These are phyloP conservation scores for Penicillium polonicum DNA, from an alignment of 2,329 filamentous ascomycete genomes.

Conservation along the genomic window DNA sequence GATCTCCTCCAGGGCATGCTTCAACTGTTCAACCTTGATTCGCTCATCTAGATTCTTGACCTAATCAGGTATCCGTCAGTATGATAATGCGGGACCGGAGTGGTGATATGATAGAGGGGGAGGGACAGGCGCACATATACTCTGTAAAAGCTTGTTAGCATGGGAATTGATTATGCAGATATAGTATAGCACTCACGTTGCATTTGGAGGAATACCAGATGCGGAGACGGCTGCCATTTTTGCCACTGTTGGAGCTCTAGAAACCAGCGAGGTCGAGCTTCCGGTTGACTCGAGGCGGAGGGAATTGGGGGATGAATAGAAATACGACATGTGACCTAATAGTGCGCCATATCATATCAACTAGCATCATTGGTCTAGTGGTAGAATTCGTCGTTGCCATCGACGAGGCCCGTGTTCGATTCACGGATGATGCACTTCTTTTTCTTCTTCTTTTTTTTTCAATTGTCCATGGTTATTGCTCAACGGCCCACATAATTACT, in stretches of 20 bases:
- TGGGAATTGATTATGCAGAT: not conserved
- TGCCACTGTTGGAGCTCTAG: slow-evolving; percentile 28
- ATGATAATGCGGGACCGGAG: slow-evolving; percentile 11
- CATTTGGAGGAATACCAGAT: slow-evolving; percentile 37
- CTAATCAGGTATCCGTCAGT: slow-evolving; percentile 32
- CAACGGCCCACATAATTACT: no score
- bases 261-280: slow-evolving; percentile 20
- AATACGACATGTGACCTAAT: fast-evolving
- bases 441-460: slow-evolving; percentile 13
- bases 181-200: slow-evolving; percentile 36
- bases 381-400: slow-evolving; percentile 49
- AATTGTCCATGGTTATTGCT: no score
- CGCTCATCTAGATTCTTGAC: slow-evolving; percentile 87
- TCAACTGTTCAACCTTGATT: slow-evolving; percentile 76
- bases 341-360: not conserved
- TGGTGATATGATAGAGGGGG: slow-evolving; percentile 12
- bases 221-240: slow-evolving; percentile 39
- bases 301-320: not conserved
- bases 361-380: slow-evolving; percentile 46
- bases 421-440: slow-evolving; percentile 45
- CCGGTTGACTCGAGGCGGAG: slow-evolving; percentile 2
- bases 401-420: slow-evolving; percentile 50
- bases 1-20: slow-evolving; percentile 69
- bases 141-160: slow-evolving; percentile 28
- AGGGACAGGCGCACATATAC: slow-evolving; percentile 40